Evolutionary conservation across 208 protist genomes (phyloP), one percentile per base, ranked within the genome.

Genomic region (Acanthamoeba culbertsoni): DNA sequence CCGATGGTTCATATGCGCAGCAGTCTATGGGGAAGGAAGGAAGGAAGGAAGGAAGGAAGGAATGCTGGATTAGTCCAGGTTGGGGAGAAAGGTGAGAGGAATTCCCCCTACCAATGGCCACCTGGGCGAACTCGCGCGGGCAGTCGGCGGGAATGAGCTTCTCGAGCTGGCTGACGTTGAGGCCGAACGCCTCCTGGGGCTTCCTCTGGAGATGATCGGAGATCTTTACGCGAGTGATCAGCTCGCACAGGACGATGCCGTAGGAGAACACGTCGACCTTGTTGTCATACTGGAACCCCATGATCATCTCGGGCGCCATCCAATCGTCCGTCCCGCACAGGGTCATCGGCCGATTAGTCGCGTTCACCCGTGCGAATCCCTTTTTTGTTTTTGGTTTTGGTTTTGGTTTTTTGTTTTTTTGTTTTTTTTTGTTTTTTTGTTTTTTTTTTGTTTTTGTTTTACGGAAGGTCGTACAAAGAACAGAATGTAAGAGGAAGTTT

Each of bases 241-340:
- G 40, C 59, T 92, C 86, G 86, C 57, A 77, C 57, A 92, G 86
- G 1, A 92, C 63, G 7, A 92, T 77, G 89, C 89, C 89, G 45
- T 73, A 93, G 40, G 63, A 84, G 55, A 93, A 93, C 1, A 93
- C 89, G 89, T 93, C 89, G 20, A 68, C 89, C 63, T 59, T 82
- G 48, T 82, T 84, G 42, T 42, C 53, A 45, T 93, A 93, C 48
- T 79, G 62, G 37, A 51, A 45, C 63, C 89, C 71, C 48, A 84
- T 62, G 63, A 84, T 84, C 43, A 93, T 59, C 89, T 93, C 89
- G 4, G 89, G 89, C 31, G 89, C 89, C 89, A 93, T 93, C 62
- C 63, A 93, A 14, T 93, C 89, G 89, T 93, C 89, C n/a, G 89
- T 93, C 37, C 89, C 89, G 65, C 89, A 93, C 6, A 93, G 48